A percentile compares a stretch with the other conserved stretches of the same genome.
phyloP scores from a whole-genome alignment of 345 rosid genomes.

The Barbarea vulgaris region DNA sequence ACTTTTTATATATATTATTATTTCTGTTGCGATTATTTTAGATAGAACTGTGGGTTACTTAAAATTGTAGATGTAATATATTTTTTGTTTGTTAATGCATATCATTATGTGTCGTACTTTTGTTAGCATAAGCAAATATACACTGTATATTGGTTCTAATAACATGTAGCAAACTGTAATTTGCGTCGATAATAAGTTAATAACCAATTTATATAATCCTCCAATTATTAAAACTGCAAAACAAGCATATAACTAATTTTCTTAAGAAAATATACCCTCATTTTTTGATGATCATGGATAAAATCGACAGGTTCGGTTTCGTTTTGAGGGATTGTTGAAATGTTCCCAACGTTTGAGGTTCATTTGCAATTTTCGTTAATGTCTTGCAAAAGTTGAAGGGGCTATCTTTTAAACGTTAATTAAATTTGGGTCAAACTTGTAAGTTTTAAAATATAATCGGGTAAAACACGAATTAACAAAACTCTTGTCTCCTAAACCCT shows the following conservation, averaged over 20 bases:
- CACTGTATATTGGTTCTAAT: no score
- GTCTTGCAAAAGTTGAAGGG: background rate
- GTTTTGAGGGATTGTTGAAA: background rate
- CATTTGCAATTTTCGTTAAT: background rate
- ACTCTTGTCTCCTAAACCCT: constrained; percentile 5
- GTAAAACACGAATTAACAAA: constrained; percentile 8
- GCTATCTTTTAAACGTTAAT: background rate
- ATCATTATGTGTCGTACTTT: no score
- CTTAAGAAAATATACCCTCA: background rate
- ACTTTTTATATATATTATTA: no score
- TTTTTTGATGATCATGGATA: background rate
- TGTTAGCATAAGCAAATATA: no score
- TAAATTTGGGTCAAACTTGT: background rate
- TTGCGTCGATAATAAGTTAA: no score
- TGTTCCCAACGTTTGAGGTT: background rate
- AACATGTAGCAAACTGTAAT: no score
- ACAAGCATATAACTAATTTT: background rate
- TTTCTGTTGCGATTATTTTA: no score
- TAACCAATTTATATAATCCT: background rate
- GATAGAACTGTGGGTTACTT: no score
- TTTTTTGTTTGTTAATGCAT: no score
- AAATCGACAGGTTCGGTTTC: no score
- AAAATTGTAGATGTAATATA: no score
- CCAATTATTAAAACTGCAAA: background rate
- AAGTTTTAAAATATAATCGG: background rate